Percentiles rank a stretch among this genome's conserved stretches.
Evolutionary conservation across 768 basidiomycete genomes (phyloP).

Genomic region (Cyclocybe cylindracea): DNA sequence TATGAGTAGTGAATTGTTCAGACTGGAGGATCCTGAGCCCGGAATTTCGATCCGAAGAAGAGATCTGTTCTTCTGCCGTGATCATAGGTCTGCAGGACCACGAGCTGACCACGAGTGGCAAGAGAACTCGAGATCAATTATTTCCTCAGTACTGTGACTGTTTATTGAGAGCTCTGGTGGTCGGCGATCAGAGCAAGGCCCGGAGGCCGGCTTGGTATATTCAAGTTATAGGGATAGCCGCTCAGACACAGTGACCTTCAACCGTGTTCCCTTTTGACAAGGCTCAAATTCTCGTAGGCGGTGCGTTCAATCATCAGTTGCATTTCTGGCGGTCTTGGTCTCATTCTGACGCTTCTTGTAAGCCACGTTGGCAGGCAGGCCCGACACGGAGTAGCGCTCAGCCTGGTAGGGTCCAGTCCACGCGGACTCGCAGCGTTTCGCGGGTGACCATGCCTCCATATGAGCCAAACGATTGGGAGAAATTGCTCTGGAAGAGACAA

Average conservation of each 20-base stretch:
- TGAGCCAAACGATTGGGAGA: slow-evolving; percentile 51
- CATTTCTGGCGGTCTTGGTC: too few species aligned
- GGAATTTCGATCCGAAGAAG: slow-evolving; percentile 16
- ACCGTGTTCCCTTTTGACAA: too few species aligned
- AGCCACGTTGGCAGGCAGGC: too few species aligned
- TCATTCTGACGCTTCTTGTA: too few species aligned
- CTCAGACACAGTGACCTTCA: too few species aligned
- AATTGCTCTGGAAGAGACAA: slow-evolving; percentile 78
- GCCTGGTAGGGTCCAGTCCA: too few species aligned
- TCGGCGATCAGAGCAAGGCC: slow-evolving; percentile 6
- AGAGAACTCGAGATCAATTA: too few species aligned
- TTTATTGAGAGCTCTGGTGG: not conserved
- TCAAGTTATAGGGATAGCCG: not conserved
- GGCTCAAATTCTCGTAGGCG: too few species aligned
- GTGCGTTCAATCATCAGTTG: too few species aligned
- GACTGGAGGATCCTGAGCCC: slow-evolving; percentile 7
- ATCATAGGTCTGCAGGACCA: slow-evolving; percentile 6
- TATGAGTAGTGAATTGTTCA: not conserved
- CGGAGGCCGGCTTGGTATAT: slow-evolving; percentile 1
- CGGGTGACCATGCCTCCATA: not conserved
- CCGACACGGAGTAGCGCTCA: too few species aligned
- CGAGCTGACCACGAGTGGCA: not conserved
- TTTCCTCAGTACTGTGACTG: too few species aligned
- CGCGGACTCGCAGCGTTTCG: not conserved
- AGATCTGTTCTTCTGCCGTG: not conserved